phyloP scores from a whole-genome alignment of 306 rosid genomes.

The Mimosa pudica region DNA sequence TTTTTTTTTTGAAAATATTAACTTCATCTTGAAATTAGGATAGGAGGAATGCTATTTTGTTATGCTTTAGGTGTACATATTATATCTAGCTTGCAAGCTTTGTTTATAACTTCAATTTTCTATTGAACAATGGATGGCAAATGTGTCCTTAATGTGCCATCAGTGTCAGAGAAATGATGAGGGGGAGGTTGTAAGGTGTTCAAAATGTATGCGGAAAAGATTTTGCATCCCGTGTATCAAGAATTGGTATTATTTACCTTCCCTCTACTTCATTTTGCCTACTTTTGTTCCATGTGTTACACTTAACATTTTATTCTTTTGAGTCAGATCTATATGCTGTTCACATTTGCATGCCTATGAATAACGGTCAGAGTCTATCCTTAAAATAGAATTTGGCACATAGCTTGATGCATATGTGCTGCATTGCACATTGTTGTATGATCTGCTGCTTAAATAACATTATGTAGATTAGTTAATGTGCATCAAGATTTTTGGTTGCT shows the following conservation, averaged over 20 bases:
- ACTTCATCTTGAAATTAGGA: no score
- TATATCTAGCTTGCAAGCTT: neutral
- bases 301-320: constrained; percentile 10
- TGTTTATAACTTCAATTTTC: constrained; percentile 23
- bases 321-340: neutral
- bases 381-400: neutral
- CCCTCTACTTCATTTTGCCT: neutral
- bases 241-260: neutral
- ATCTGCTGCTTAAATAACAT: no score
- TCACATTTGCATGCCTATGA: neutral
- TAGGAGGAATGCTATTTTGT: neutral
- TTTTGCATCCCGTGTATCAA: no score
- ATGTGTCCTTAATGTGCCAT: constrained; percentile 39
- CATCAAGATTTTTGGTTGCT: no score
- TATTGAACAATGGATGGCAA: constrained; percentile 49
- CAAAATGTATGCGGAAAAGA: no score
- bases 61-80: constrained; percentile 12
- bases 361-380: neutral
- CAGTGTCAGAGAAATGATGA: no score
- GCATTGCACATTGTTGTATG: neutral
- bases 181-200: no score
- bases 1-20: no score
- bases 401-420: neutral
- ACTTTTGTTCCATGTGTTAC: neutral
- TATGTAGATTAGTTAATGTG: no score